phyloP scores from a whole-genome alignment of 345 rosid species.

The Lagerstroemia speciosa region DNA sequence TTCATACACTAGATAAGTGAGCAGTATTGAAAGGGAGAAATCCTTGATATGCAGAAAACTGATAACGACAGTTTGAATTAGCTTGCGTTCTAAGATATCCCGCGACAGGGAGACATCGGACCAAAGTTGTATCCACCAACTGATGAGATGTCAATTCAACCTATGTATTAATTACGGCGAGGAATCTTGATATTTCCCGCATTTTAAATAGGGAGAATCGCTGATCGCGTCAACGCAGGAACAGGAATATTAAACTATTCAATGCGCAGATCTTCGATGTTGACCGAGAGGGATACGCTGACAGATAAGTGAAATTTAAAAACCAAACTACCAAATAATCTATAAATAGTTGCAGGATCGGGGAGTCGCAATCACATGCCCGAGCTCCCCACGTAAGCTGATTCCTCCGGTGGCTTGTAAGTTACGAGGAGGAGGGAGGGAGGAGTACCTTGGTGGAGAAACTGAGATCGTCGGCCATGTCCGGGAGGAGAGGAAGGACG shows the following conservation, averaged over 20 bases:
- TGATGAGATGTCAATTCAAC: background rate
- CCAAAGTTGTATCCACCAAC: too few species aligned
- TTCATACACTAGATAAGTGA: too few species aligned
- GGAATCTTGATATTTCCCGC: background rate
- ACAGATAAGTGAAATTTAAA: background rate
- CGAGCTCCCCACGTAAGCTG: background rate
- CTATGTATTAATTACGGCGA: background rate
- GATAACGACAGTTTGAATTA: too few species aligned
- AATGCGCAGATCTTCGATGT: background rate
- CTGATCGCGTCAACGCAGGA: background rate
- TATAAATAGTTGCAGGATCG: background rate
- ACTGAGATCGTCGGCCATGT: constrained; percentile 75
- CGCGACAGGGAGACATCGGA: background rate
- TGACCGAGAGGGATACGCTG: background rate
- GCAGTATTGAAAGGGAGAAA: too few species aligned
- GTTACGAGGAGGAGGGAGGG: background rate
- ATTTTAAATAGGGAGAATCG: background rate
- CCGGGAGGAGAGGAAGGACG: constrained; percentile 17
- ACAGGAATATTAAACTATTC: background rate
- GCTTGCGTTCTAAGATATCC: too few species aligned
- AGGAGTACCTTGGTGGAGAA: constrained; percentile 56
- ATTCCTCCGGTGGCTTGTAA: background rate
- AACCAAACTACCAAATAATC: background rate
- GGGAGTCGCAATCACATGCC: too few species aligned
- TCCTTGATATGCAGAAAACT: too few species aligned